phyloP scores from a whole-genome alignment of 768 basidiomycete genomes.

The Leccinum disarticulatum region DNA sequence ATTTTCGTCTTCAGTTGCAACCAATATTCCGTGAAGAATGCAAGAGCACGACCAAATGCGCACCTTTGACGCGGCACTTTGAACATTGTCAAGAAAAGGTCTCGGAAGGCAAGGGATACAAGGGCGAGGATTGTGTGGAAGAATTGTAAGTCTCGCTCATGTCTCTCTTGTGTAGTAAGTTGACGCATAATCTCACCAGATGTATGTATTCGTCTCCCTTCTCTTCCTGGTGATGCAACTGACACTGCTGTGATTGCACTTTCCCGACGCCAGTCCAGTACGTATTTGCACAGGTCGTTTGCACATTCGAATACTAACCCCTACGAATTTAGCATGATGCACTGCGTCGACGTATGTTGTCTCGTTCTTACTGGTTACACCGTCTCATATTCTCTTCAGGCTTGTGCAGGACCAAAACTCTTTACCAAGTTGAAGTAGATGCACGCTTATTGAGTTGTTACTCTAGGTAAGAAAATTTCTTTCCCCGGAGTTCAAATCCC shows the following conservation, averaged over 20 bases:
- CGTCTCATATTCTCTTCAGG: conserved; percentile 28
- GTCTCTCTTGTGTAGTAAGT: background rate
- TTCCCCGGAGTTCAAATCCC: background rate
- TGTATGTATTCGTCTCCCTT: conserved; percentile 21
- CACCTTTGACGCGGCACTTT: conserved; percentile 75
- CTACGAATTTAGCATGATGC: conserved; percentile 71
- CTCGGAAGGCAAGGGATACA: conserved; percentile 75
- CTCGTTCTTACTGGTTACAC: background rate
- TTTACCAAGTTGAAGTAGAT: conserved; percentile 65
- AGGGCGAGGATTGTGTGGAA: conserved; percentile 91
- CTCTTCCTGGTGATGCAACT: conserved; percentile 3
- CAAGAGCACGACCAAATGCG: conserved; percentile 63
- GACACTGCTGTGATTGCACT: conserved; percentile 4
- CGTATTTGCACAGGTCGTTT: conserved; percentile 30
- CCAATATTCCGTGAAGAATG: conserved; percentile 78
- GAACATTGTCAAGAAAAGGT: conserved; percentile 91
- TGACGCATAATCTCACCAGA: conserved; percentile 10
- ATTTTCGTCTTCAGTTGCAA: conserved; percentile 46
- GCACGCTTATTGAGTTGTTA: background rate
- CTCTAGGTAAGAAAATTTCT: conserved; percentile 19
- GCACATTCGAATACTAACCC: conserved; percentile 5
- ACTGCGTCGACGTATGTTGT: conserved; percentile 79
- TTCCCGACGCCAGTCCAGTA: conserved; percentile 60
- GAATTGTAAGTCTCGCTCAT: conserved; percentile 62
- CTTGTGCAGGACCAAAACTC: conserved; percentile 72